Evolutionary conservation across 2,329 filamentous ascomycete genomes (phyloP).

Genomic region (Gaeumannomyces sp.): DNA sequence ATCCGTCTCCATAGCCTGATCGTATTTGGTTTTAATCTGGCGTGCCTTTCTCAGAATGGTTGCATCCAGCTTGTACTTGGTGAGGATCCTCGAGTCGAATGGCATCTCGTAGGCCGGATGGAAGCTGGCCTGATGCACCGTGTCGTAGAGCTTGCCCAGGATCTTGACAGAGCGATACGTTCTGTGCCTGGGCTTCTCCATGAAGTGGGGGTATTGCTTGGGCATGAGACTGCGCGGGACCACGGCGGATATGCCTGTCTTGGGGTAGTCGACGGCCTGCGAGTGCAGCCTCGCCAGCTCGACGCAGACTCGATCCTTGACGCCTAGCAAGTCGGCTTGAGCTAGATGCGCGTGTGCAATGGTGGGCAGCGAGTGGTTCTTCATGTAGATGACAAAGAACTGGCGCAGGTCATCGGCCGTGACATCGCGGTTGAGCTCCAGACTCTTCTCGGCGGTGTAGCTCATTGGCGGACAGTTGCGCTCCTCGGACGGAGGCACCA

Average conservation of each 20-base stretch:
- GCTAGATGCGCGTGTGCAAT: slow-evolving; percentile 83
- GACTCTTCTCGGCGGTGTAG: slow-evolving; percentile 55
- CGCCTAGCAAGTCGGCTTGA: slow-evolving; percentile 64
- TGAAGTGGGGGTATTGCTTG: slow-evolving; percentile 73
- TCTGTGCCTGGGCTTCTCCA: slow-evolving; percentile 58
- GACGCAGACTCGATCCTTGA: slow-evolving; percentile 63
- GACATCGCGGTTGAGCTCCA: slow-evolving; percentile 54
- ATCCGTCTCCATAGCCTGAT: slow-evolving; percentile 68
- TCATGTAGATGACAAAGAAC: slow-evolving; percentile 91
- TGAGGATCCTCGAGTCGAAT: slow-evolving; percentile 72
- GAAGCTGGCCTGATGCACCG: slow-evolving; percentile 62
- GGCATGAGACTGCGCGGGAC: slow-evolving; percentile 59
- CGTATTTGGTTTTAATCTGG: slow-evolving; percentile 70
- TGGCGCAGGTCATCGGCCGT: slow-evolving; percentile 66
- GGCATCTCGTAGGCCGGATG: slow-evolving; percentile 61
- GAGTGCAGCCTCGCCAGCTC: slow-evolving; percentile 77
- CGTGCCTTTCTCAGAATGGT: slow-evolving; percentile 52
- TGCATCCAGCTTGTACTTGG: slow-evolving; percentile 50
- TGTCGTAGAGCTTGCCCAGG: slow-evolving; percentile 78
- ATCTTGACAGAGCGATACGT: slow-evolving; percentile 64
- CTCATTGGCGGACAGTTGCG: slow-evolving; percentile 77
- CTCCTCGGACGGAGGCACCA: slow-evolving; percentile 54
- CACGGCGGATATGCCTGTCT: slow-evolving; percentile 72
- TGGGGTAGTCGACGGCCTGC: slow-evolving; percentile 87
- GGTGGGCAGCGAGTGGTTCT: slow-evolving; percentile 72